Evolutionary conservation across 345 rosid genomes (phyloP).

Genomic region (Corchorus olitorius): DNA sequence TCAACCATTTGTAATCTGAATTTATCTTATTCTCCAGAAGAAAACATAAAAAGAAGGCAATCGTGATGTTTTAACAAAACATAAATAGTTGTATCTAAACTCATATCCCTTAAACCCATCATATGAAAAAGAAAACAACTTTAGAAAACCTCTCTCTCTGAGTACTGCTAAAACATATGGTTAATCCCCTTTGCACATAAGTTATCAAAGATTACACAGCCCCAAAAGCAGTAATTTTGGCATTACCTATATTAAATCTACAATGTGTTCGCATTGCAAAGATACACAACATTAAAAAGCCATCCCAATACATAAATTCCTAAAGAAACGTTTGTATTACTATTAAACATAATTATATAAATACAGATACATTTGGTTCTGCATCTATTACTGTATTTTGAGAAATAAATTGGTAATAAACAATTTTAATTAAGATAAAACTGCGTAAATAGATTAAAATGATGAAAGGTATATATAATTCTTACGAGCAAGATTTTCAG

Average conservation of each 20-base stretch:
- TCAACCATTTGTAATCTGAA: neutral
- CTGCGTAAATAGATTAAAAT: neutral
- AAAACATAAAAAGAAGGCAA: neutral
- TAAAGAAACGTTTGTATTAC: neutral
- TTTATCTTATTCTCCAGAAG: neutral
- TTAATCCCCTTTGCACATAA: neutral
- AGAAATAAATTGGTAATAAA: neutral
- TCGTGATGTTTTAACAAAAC: neutral
- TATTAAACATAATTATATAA: neutral
- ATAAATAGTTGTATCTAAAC: neutral
- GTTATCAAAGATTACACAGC: neutral
- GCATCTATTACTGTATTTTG: neutral
- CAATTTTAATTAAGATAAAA: neutral
- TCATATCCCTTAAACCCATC: neutral
- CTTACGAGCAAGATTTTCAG: conserved; percentile 94
- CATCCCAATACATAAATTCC: neutral
- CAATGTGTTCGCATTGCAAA: neutral
- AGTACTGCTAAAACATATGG: neutral
- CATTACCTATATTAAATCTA: neutral
- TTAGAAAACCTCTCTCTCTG: neutral
- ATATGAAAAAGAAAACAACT: neutral
- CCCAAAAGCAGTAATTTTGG: too few relatives aligned
- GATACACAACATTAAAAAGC: neutral
- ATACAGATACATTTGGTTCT: neutral
- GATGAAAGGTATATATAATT: conserved; percentile 1